phyloP scores from a whole-genome alignment of 140 eudicot genomes.

The Bidens hawaiensis region DNA sequence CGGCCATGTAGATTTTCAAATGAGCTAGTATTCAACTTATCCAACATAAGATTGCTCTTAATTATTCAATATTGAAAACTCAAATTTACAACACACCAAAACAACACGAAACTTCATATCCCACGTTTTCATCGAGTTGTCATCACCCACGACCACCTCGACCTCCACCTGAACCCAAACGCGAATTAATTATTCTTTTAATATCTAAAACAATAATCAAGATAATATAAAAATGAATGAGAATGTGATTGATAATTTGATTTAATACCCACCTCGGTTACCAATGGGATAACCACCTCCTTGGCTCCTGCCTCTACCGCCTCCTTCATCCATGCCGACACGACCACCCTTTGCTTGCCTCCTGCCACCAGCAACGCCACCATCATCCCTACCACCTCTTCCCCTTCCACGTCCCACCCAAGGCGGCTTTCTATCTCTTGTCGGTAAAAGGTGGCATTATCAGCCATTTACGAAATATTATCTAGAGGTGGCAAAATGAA shows the following conservation, averaged over 20 bases:
- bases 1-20: not conserved
- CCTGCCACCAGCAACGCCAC: constrained; percentile 38
- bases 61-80: not conserved
- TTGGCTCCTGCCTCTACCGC: constrained; percentile 46
- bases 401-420: constrained; percentile 75
- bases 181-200: not conserved
- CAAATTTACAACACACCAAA: constrained; percentile 8
- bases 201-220: not conserved
- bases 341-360: constrained; percentile 39
- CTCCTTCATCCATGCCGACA: constrained; percentile 42
- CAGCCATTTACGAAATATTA: not conserved
- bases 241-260: not conserved
- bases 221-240: not conserved
- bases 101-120: not conserved
- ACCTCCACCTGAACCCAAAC: constrained; percentile 13
- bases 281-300: constrained; percentile 37
- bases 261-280: constrained; percentile 35
- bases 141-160: constrained; percentile 11
- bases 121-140: not conserved
- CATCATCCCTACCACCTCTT: constrained; percentile 52
- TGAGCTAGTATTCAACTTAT: not conserved
- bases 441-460: not conserved
- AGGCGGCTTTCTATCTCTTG: constrained; percentile 62
- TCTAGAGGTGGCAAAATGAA: not conserved
- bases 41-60: not conserved